Conservation (phyloP, 139 green algal genomes). For the Zygnema circumcarinatum region DNA sequence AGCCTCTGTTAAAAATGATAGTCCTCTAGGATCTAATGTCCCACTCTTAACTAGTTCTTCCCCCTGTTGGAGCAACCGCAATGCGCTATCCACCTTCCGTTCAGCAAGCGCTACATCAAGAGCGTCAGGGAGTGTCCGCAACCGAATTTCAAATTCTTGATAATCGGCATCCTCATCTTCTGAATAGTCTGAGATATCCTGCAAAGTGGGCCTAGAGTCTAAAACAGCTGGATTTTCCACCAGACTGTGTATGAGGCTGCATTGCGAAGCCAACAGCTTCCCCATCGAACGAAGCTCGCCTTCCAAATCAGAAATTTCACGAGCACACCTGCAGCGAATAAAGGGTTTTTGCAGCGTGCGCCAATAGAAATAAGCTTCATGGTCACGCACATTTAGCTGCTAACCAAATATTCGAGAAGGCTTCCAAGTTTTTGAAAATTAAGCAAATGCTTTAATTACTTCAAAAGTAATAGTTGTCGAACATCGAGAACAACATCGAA, state of each 20-base stretch:
- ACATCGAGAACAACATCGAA: too few relatives aligned
- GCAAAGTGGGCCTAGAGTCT: not conserved
- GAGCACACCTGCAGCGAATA: conserved; percentile 40
- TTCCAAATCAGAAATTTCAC: conserved; percentile 62
- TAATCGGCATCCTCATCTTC: conserved; percentile 30
- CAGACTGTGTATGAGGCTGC: conserved; percentile 48
- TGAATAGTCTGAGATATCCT: not conserved
- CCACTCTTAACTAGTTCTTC: conserved; percentile 44
- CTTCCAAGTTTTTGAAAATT: not conserved
- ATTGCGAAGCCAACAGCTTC: conserved; percentile 40
- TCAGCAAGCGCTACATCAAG: conserved; percentile 59
- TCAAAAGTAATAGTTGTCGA: too few relatives aligned
- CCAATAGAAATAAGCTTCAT: not conserved
- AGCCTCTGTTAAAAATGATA: not conserved
- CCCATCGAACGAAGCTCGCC: conserved; percentile 56
- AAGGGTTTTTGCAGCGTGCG: conserved; percentile 2
- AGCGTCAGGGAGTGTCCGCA: conserved; percentile 42
- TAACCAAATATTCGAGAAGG: not conserved
- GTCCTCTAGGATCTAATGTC: not conserved
- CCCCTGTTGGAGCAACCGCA: conserved; percentile 54
- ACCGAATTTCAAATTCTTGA: conserved; percentile 17
- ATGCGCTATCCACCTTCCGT: conserved; percentile 48
- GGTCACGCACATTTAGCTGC: not conserved
- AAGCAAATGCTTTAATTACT: not conserved
- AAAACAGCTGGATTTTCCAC: conserved; percentile 10